phyloP scores from a whole-genome alignment of 2,329 filamentous ascomycete genomes.

The Cercospora janseana region DNA sequence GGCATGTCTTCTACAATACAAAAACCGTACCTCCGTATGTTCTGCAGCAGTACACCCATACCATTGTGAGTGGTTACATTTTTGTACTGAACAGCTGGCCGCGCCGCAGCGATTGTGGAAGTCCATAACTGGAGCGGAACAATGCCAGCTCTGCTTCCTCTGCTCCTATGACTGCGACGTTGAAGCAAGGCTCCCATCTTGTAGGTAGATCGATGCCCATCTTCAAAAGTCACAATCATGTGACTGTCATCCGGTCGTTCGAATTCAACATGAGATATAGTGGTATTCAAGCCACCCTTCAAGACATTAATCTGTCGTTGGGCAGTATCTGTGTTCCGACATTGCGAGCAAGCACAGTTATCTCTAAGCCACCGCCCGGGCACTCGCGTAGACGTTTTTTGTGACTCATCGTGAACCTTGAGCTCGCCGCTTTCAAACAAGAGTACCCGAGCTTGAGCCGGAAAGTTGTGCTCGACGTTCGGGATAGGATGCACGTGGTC shows the following conservation, averaged over 20 bases:
- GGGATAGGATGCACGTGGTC: slow-evolving; percentile 27
- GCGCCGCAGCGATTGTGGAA: slow-evolving; percentile 26
- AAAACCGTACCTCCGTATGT: slow-evolving; percentile 63
- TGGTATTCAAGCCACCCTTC: slow-evolving; percentile 23
- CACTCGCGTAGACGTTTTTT: slow-evolving; percentile 21
- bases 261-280: slow-evolving; percentile 19
- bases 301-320: slow-evolving; percentile 37
- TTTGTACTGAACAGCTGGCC: slow-evolving; percentile 32
- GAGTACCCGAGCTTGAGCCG: slow-evolving; percentile 12
- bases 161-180: slow-evolving; percentile 15
- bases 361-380: too few relatives aligned
- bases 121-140: slow-evolving; percentile 27
- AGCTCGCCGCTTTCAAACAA: slow-evolving; percentile 22
- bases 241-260: slow-evolving; percentile 2
- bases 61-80: slow-evolving; percentile 21
- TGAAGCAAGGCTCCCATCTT: slow-evolving; percentile 15
- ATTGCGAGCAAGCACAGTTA: slow-evolving; percentile 32
- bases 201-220: slow-evolving; percentile 28
- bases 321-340: slow-evolving; percentile 33
- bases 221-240: slow-evolving; percentile 26
- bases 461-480: slow-evolving; percentile 14
- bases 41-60: slow-evolving; percentile 30
- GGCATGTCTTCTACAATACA: slow-evolving; percentile 73
- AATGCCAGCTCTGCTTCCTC: slow-evolving; percentile 24
- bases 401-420: slow-evolving; percentile 20